Base-by-base conservation (phyloP, 2,329 filamentous ascomycete species). In the Fonsecaea erecta region DNA sequence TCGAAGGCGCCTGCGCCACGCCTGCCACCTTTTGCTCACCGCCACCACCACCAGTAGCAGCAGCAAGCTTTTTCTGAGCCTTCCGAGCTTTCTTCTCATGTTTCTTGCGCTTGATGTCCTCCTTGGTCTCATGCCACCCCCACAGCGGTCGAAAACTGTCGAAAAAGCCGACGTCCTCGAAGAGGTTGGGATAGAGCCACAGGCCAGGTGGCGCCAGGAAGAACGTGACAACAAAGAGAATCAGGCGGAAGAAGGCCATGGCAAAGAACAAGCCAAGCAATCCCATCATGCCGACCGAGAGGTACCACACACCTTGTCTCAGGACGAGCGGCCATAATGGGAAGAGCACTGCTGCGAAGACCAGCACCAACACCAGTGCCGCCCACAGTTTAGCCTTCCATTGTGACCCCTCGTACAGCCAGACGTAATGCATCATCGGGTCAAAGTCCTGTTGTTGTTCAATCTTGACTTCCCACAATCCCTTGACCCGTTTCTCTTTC, bases 161-260 rank as follows among this genome's bases (percentile, higher is more conserved):
- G 78, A 99, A 90, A 81, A 99, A 98, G 7, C 94, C 96, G 30
- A 99, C 95, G 76, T 99, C 95, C 77, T 99, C 95, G 82, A 97
- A 99, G 21, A 99, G 82, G 76, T 99, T 99, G 55, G 95, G 95
- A 80, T 94, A 99, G 52, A 99, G 84, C 95, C 95, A 99, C n/a
- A 99, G 84, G 73, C 95, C 95, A 2, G 95, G 95, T 2, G 93
- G 82, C 0, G 87, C 84, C 16, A 85, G 84, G 75, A 98, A 96
- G 79, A 96, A 93, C 24, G 95, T 98, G 76, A 96, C 80, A 76
- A 92, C 90, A 82, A 99, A 99, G 30, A 99, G 83, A 67, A 99
- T 96, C 63, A 98, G 85, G 66, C 95, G 89, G 86, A 99, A 93
- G 75, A 99, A 96, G 5, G 94, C 91, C 95, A 99, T 98, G 75